Base-by-base conservation (phyloP, 2,329 filamentous ascomycete species). In the Penicillium sp. region DNA sequence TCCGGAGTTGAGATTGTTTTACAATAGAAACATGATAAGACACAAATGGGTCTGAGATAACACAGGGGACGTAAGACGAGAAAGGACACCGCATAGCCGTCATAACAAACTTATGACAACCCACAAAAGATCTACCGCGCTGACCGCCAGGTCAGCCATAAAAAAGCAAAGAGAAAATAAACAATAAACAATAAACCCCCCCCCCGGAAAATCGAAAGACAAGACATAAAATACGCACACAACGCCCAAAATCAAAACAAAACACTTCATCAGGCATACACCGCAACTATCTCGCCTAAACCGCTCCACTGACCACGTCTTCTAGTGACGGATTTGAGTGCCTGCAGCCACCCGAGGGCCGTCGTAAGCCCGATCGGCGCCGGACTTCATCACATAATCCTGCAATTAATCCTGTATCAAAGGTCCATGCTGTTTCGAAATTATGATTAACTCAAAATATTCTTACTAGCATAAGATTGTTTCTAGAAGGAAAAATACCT, bases 261-360 rank as follows among this genome's bases (percentile, higher is more conserved):
- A 37, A n/a, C n/a, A 37, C n/a, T 23, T 29, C 31, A 35, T 50
- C 18, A 43, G 48, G 53, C 49, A 52, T 58, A 59, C 60, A 63
- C 61, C 60, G 61, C 60, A 57, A 54, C 42, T 59, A 26, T 55
- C 49, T 60, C 59, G 59, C 57, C 61, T 56, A 62, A 49, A 49
- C 43, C 44, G 58, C 37, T 59, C 60, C 61, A 63, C 60, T 42
- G 41, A 54, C 59, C 61, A 60, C 57, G 61, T 57, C 41, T 33
- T 14, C 44, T 23, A 29, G 15, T 29, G 18, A 23, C 18, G 18
- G 27, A 35, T 63, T 54, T 18, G 54, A 55, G 52, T 26, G 26
- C 42, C 58, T 59, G 61, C 78, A 59, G 78, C 81, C 31, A 82
- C 82, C 44, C 79, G 80, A 20, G 84, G 78, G 66, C 29, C 57